Conservation (phyloP, 768 basidiomycete species). For the Candolleomyces eurysporus region DNA sequence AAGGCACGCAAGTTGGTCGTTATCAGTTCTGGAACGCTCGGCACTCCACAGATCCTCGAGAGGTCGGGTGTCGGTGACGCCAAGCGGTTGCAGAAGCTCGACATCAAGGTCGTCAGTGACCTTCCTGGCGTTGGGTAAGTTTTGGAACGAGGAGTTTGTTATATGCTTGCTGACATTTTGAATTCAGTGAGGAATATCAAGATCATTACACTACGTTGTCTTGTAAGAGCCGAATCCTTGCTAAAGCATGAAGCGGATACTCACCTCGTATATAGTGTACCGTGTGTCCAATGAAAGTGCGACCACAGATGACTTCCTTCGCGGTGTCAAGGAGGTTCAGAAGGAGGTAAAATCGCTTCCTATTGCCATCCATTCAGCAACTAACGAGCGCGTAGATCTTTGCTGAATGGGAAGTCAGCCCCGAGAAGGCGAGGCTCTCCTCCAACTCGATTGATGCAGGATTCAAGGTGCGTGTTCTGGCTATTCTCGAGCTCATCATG, state of each 20-base stretch:
- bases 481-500: too few species aligned
- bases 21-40: conserved; percentile 63
- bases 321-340: conserved; percentile 58
- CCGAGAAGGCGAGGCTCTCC: conserved; percentile 64
- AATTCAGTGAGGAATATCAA: conserved; percentile 61
- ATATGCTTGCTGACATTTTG: background rate
- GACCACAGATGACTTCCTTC: conserved; percentile 69
- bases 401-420: conserved; percentile 62
- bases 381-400: conserved; percentile 39
- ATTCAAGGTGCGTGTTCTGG: conserved; percentile 49
- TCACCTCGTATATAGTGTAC: conserved; percentile 38
- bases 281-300: conserved; percentile 64
- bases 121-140: conserved; percentile 68
- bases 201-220: conserved; percentile 73
- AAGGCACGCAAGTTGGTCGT: conserved; percentile 67
- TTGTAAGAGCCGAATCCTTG: conserved; percentile 30
- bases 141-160: background rate
- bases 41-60: conserved; percentile 72
- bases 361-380: background rate
- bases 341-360: conserved; percentile 41
- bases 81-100: conserved; percentile 51
- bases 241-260: background rate
- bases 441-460: conserved; percentile 76
- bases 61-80: conserved; percentile 66
- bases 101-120: conserved; percentile 63